phyloP scores from a whole-genome alignment of 2,329 filamentous ascomycete genomes.

The Microsporum audouinii region DNA sequence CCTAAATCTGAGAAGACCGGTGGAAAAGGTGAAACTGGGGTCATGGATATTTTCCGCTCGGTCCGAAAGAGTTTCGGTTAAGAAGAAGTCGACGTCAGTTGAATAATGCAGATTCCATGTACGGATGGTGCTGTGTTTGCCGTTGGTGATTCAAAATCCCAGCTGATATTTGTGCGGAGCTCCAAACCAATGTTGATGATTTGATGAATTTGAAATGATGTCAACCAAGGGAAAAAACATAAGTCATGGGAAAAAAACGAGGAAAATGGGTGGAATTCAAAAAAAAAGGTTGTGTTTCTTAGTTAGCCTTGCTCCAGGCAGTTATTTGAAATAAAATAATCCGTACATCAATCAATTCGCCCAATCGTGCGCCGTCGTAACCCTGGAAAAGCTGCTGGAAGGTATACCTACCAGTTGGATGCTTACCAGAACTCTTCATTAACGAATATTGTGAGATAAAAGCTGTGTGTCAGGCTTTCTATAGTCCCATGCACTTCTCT shows the following conservation, averaged over 20 bases:
- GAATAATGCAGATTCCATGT: background rate
- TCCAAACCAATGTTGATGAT: background rate
- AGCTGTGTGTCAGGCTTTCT: background rate
- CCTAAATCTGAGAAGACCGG: background rate
- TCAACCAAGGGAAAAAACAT: background rate
- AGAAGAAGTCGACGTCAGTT: background rate
- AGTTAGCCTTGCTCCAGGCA: background rate
- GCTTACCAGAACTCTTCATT: background rate
- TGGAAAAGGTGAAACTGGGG: slow-evolving; percentile 8
- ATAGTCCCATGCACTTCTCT: background rate
- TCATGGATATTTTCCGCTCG: slow-evolving; percentile 11
- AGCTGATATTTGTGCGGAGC: background rate
- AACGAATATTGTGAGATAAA: background rate
- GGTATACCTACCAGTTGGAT: background rate
- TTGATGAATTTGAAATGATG: background rate
- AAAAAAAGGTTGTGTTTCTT: background rate
- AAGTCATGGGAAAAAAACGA: background rate
- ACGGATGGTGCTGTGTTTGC: background rate
- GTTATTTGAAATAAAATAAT: background rate
- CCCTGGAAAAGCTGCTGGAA: background rate
- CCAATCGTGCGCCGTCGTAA: background rate
- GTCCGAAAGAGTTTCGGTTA: slow-evolving; percentile 11
- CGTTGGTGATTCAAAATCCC: background rate
- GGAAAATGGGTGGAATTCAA: background rate
- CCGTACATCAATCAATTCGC: background rate